Evolutionary conservation across 2,329 filamentous ascomycete genomes (phyloP), one percentile per base, ranked within the genome.

Genomic region (Incumbomyces delicatus): DNA sequence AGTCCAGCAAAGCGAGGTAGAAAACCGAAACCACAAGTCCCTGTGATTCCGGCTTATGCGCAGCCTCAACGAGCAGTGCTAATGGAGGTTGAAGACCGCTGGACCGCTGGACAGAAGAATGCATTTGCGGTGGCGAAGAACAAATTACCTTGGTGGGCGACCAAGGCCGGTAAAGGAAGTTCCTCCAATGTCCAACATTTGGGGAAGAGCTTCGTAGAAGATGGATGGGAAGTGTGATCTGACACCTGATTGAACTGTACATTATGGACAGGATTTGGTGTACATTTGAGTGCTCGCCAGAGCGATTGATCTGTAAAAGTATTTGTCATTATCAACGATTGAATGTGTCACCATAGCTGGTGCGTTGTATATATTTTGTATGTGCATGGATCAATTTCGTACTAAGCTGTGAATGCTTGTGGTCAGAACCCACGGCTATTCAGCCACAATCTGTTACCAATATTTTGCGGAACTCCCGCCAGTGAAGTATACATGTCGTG

Each of bases 1-100:
- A 17, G 51, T 49, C 13, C 44, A 54, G 18, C 46, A 53, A 46
- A 51, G 47, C 38, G 50, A 12, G 52, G 53, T 2, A 48, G 55
- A n/a, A 48, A 51, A 10, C 52, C 57, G 2, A 65, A 60, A 44
- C 41, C 58, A 3, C 58, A 58, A 31, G 44, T 59, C 17, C 64
- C 63, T n/a, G 44, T 60, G 13, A 51, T 56, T 14, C 51, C 61
- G 20, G 53, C 57, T 14, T 58, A 66, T 13, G 65, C 65, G 11
- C 61, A 66, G 44, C 66, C 68, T 6, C 69, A 72, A 48, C 60
- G 63, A 33, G 67, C 68, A 11, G 57, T 72, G 27, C 56, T 72
- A 7, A 67, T 71, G 64, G 68, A 71, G 44, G 57, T 70, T 29
- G 53, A 54, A 33, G 56, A 58, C 16, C 53, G 54, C 6, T 58